Conservation (phyloP, 371 early-diverging fungal species). For the Mucor velutinosus region DNA sequence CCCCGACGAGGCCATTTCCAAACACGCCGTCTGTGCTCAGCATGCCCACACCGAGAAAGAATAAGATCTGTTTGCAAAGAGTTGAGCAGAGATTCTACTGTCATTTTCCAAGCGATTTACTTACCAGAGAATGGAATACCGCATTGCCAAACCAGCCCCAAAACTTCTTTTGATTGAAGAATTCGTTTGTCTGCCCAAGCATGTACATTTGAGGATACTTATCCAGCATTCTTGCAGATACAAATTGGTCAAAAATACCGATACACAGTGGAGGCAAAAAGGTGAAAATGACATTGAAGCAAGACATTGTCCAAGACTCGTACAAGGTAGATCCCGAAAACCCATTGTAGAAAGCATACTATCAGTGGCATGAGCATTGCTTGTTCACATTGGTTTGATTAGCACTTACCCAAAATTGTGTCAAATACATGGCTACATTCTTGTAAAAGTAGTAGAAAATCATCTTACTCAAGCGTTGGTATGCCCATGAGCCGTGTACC, state of each 20-base stretch:
- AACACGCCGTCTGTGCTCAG: constrained; percentile 67
- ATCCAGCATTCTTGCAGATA: constrained; percentile 90
- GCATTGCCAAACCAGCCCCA: constrained; percentile 96
- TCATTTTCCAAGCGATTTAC: not conserved
- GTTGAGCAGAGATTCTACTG: not conserved
- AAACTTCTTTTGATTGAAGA: constrained; percentile 91
- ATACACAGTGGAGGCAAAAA: constrained; percentile 87
- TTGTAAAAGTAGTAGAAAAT: constrained; percentile 95
- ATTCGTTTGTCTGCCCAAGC: constrained; percentile 87
- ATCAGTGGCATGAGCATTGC: not conserved
- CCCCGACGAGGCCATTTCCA: constrained; percentile 65
- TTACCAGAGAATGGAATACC: constrained; percentile 86
- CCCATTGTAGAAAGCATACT: constrained; percentile 87
- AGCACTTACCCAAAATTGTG: constrained; percentile 92
- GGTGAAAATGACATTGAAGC: constrained; percentile 91
- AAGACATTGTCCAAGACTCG: constrained; percentile 93
- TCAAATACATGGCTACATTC: constrained; percentile 94
- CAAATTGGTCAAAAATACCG: constrained; percentile 94
- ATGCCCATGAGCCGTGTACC: constrained; percentile 95
- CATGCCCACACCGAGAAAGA: constrained; percentile 62
- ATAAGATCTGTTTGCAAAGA: constrained; percentile 50
- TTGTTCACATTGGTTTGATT: not conserved
- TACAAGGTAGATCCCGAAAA: constrained; percentile 93
- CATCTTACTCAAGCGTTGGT: constrained; percentile 85
- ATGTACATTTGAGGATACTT: constrained; percentile 97